Base-by-base conservation (phyloP, 768 basidiomycete species). In the button mushroom (Agaricus bisporus) region DNA sequence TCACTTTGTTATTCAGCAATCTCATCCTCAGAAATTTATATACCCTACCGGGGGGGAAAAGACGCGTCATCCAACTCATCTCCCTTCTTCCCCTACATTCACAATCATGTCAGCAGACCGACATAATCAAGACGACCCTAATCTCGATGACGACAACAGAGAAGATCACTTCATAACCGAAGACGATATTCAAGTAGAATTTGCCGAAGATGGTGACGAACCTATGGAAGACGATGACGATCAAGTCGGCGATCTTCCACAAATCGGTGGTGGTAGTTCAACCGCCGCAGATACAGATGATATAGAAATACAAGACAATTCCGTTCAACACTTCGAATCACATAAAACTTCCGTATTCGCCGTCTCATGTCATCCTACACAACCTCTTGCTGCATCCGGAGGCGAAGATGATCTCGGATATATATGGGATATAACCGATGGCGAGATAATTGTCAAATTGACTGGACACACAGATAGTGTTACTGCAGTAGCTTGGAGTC, bases 341-440 rank as follows among this genome's bases (percentile, higher is more conserved):
- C 95, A 98, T 68, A 65, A 67, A 14, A 70, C 78, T 22, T 94
- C 95, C 15, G 89, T 98, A 29, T 99, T 97, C 66, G 70, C 85
- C 29, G 75, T 98, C 37, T 74, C 92, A 3, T 78, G 82, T 32
- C 97, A 99, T 65, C 95, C 97, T 0, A 81, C 80, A 12, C 75
- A 85, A 55, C 82, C 87, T 3, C 75, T 98, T 18, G 94, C 91
- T 6, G 86, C 82, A 18, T 93, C 94, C 1, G 97, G 97, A 25
- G 97, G 93, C 17, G 93, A 97, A 68, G 97, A 98, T 66, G 95
- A 98, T 64, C 67, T 90, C 0, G 97, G 91, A 36, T 98, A 91
- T 70, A 80, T 99, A 60, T 99, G 92, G 91, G 82, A 92, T 59
- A 82, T 90, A 46, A 84, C 82, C 2, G 83, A 85, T 41, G 91